Conservation (phyloP, 2,329 filamentous ascomycete species). For the Claviceps monticola region DNA sequence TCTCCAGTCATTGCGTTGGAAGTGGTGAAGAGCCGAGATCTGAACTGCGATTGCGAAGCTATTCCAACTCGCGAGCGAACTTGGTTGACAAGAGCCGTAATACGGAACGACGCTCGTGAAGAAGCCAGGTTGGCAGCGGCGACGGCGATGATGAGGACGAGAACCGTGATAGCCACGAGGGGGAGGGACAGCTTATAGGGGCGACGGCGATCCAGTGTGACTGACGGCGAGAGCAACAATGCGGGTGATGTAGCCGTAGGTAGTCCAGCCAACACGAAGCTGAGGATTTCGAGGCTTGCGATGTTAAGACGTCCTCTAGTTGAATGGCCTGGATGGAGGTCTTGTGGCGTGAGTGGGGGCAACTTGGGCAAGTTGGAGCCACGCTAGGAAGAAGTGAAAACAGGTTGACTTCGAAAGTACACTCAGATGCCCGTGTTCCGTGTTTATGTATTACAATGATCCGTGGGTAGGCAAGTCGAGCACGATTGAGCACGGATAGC, state of each 20-base stretch:
- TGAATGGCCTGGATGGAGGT: neutral
- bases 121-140: conserved; percentile 53
- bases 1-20: conserved; percentile 46
- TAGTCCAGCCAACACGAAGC: too few relatives aligned
- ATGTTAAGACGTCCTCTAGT: neutral
- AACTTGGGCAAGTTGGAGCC: neutral
- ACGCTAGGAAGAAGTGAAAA: too few relatives aligned
- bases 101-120: conserved; percentile 42
- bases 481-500: too few relatives aligned
- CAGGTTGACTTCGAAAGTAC: too few relatives aligned
- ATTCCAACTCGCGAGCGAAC: conserved; percentile 24
- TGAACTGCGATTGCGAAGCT: conserved; percentile 5
- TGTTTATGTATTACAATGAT: too few relatives aligned
- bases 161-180: conserved; percentile 32
- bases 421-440: too few relatives aligned
- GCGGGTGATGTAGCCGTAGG: too few relatives aligned
- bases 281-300: neutral
- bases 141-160: conserved; percentile 45
- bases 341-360: neutral
- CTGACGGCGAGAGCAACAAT: neutral
- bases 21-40: conserved; percentile 27
- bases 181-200: conserved; percentile 15
- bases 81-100: conserved; percentile 44
- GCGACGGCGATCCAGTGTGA: conserved; percentile 15
- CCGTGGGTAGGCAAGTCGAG: too few relatives aligned